Evolutionary conservation across 2,329 filamentous ascomycete species (phyloP), one percentile per base, ranked within the genome.

Genomic region (Aureobasidium sp.): DNA sequence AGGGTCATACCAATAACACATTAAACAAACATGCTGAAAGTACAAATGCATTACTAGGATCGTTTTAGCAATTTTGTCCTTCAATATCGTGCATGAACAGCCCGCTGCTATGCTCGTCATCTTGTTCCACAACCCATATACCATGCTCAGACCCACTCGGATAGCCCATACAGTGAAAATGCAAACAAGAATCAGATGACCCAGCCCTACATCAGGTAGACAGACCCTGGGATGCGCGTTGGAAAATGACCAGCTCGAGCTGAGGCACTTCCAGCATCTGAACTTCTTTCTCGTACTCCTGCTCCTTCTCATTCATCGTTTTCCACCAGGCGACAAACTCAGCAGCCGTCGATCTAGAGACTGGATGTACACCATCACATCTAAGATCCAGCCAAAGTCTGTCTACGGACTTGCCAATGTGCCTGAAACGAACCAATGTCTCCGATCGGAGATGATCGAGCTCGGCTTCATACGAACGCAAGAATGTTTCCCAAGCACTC

Each of bases 381-480:
- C 42, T 51, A 12, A 60, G 45, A 41, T 71, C 70, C 17, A 65
- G 58, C 45, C 66, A 64, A 49, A 67, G 47, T 45, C 65, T 67
- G 55, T 72, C 69, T 56, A 72, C 65, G 15, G 62, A 68, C 47
- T 68, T 63, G 17, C 65, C 68, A 31, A 66, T 66, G 62, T 79
- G 78, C 37, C 75, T 75, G 61, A 80, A 73, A 58, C 77, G 76
- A 3, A 75, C 72, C 36, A 79, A 67, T n/a, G 73, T 70, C 61
- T 74, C 71, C 37, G 71, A 70, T 62, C 74, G 74, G 42, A 79
- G 65, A 51, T 77, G 72, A 20, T 61, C 51, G 25, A 72, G 63
- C 64, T 74, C 72, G 25, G 68, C 70, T 37, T 69, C 65, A 65
- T 68, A 71, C 3, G 66, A 64, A 48, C 64, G 65, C 37, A 68